A percentile compares a stretch with the other conserved stretches of the same genome.
phyloP scores from a whole-genome alignment of 2,329 filamentous ascomycete species.

The Massarina eburnea region DNA sequence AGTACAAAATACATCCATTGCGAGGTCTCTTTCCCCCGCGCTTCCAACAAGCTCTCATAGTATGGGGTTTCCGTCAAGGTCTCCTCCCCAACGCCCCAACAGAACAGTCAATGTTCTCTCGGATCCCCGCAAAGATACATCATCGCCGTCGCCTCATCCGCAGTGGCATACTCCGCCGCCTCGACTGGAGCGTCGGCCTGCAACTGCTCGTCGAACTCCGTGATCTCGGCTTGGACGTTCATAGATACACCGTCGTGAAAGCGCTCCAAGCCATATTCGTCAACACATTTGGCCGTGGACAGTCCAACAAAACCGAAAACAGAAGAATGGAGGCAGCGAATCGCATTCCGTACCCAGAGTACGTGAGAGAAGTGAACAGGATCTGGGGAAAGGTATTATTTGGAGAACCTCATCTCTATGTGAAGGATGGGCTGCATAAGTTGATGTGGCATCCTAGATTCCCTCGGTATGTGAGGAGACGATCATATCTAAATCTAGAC shows the following conservation, averaged over 20 bases:
- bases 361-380: conserved; percentile 28
- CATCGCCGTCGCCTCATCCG: conserved; percentile 23
- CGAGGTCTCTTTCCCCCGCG: conserved; percentile 24
- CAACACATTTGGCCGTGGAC: conserved; percentile 31
- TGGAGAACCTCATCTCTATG: conserved; percentile 18
- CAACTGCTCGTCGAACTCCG: conserved; percentile 29
- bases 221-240: conserved; percentile 29
- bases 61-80: conserved; percentile 38
- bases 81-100: conserved; percentile 24
- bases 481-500: not conserved
- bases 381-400: conserved; percentile 33
- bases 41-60: conserved; percentile 33
- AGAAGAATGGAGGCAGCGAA: conserved; percentile 27
- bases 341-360: conserved; percentile 19
- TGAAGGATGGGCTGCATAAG: conserved; percentile 1
- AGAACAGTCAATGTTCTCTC: conserved; percentile 27
- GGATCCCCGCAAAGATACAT: conserved; percentile 23
- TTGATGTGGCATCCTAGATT: conserved; percentile 13
- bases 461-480: not conserved
- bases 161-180: conserved; percentile 17
- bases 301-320: conserved; percentile 24
- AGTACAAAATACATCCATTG: conserved; percentile 23
- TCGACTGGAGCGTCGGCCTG: conserved; percentile 33
- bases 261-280: conserved; percentile 29
- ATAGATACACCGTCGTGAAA: conserved; percentile 26